Percentiles rank a stretch among this genome's conserved stretches.
phyloP scores from a whole-genome alignment of 202 grass and related monocot genomes.

The Miscanthus sacchariflorus region DNA sequence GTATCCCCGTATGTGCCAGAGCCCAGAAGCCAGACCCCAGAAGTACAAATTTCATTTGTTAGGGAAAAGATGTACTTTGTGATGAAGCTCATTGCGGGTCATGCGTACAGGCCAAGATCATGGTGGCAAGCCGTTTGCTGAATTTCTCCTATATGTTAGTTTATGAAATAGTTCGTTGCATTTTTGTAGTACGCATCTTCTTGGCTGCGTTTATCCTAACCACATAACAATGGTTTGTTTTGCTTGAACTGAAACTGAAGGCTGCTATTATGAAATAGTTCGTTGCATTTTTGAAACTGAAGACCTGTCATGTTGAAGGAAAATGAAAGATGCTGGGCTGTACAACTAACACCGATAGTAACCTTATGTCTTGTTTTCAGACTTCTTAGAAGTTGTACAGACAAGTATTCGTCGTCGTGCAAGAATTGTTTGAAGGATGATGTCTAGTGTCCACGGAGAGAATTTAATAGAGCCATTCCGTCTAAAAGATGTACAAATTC shows the following conservation, averaged over 20 bases:
- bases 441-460: background rate
- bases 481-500: background rate
- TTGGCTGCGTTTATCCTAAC: background rate
- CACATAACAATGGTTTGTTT: background rate
- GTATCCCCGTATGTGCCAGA: background rate
- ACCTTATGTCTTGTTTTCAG: conserved; percentile 19
- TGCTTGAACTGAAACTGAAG: background rate
- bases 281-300: too few species aligned
- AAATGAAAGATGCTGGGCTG: conserved; percentile 16
- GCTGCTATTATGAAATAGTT: background rate
- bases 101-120: background rate
- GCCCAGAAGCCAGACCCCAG: too few species aligned
- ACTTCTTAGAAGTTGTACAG: background rate
- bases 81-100: background rate
- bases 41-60: background rate
- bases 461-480: background rate
- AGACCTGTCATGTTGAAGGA: background rate
- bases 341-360: conserved; percentile 28
- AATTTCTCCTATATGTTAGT: background rate
- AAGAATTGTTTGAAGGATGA: conserved; percentile 1
- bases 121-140: background rate
- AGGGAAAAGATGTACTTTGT: background rate
- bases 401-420: background rate
- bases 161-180: background rate
- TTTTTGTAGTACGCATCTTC: background rate